phyloP scores from a whole-genome alignment of 1,284 basidiomycete species.

The Trichosporon sp. region DNA sequence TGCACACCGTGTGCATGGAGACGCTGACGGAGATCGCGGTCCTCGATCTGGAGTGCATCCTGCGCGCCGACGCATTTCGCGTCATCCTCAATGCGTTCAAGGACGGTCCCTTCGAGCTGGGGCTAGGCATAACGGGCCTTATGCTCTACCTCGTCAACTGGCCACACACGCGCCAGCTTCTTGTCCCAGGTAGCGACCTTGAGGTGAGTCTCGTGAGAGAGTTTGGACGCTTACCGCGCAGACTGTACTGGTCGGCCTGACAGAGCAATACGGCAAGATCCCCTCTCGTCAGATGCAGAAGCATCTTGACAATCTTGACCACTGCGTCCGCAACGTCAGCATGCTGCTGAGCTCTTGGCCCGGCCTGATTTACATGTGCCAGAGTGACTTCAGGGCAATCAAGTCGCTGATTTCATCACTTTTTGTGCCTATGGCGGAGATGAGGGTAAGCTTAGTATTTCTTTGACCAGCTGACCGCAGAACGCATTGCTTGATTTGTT shows the following conservation, averaged over 20 bases:
- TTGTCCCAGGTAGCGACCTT: conserved; percentile 78
- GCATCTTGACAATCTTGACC: conserved; percentile 69
- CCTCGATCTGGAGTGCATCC: conserved; percentile 78
- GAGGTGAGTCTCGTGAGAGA: conserved; percentile 58
- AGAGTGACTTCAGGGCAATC: conserved; percentile 80
- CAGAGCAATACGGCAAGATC: conserved; percentile 82
- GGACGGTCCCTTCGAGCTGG: conserved; percentile 80
- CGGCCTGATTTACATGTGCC: conserved; percentile 88
- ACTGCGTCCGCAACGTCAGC: conserved; percentile 70
- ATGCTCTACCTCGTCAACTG: conserved; percentile 82
- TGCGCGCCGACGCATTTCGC: conserved; percentile 76
- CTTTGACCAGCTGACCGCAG: conserved; percentile 49
- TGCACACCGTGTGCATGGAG: conserved; percentile 76
- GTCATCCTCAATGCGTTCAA: conserved; percentile 78
- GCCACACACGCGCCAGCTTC: conserved; percentile 71
- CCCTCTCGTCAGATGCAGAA: conserved; percentile 37
- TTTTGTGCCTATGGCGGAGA: conserved; percentile 77
- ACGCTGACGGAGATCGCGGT: conserved; percentile 84
- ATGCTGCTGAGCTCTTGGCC: conserved; percentile 88
- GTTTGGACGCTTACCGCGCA: conserved; percentile 42
- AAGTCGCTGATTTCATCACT: conserved; percentile 78
- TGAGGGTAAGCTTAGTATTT: conserved; percentile 58
- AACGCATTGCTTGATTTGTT: conserved; percentile 90
- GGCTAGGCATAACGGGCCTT: conserved; percentile 73
- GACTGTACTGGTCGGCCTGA: conserved; percentile 79